Conservation (phyloP, 139 green algal species). For the Auxenochlorella pyrenoidosa region DNA sequence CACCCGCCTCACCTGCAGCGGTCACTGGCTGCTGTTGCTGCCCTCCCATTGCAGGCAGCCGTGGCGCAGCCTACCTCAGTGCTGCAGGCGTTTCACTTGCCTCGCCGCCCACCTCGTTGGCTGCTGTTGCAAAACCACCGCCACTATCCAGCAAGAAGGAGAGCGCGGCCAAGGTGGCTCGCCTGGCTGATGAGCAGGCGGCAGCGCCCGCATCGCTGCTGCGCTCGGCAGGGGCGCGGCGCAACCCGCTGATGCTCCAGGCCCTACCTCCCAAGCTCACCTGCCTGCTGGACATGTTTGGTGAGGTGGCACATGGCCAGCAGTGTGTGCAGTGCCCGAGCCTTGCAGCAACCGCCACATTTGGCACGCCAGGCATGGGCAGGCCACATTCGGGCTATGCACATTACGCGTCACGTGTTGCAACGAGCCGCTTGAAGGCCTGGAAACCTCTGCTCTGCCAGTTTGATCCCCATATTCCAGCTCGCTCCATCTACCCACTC, state of each 20-base stretch:
- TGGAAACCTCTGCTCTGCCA: too few species aligned
- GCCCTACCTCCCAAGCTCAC: slow-evolving; percentile 18
- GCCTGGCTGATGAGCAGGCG: background rate
- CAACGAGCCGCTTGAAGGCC: too few species aligned
- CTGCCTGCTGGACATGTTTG: slow-evolving; percentile 46
- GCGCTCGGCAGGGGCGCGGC: background rate
- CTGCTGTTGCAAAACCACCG: background rate
- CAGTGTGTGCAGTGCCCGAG: too few species aligned
- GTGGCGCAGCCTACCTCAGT: slow-evolving; percentile 29
- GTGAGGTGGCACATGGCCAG: background rate
- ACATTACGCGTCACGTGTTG: too few species aligned
- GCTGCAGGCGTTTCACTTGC: slow-evolving; percentile 2
- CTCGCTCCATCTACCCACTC: background rate
- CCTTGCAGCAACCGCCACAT: background rate
- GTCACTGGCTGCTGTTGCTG: too few species aligned
- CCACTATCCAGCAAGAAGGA: slow-evolving; percentile 7
- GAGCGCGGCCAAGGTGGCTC: background rate
- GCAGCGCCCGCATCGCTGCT: background rate
- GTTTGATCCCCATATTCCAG: background rate
- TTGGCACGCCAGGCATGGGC: too few species aligned
- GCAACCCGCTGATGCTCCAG: slow-evolving; percentile 35
- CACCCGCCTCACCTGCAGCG: background rate
- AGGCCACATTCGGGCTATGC: background rate
- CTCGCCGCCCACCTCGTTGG: background rate
- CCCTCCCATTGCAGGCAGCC: slow-evolving; percentile 1